Base-by-base conservation (phyloP, 306 rosid species). In the Cucumis melo region DNA sequence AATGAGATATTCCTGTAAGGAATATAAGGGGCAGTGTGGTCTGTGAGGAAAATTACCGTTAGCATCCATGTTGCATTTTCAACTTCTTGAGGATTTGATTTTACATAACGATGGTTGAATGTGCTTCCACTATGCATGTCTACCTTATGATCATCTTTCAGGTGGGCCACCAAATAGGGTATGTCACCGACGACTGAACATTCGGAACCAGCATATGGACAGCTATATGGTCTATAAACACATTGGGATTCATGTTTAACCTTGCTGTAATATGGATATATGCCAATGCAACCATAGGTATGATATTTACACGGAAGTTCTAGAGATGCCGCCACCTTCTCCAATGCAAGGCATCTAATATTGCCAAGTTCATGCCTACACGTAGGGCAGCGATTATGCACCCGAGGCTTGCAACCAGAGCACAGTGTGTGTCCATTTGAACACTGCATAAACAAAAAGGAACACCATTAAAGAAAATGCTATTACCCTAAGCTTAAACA, bases 51-150 rank as follows among this genome's bases (percentile, higher is more conserved):
- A 24, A 72, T 56, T 89, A 93, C 98, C 95, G 98, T 93, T 66
- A 93, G 85, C 97, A 93, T 93, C 97, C 98, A 93, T 0, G 98
- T 93, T 23, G 98, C 98, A 32, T 93, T 93, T 88, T 93, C 98
- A 65, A 93, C 97, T 83, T 93, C 97, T 82, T 93, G 97, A 16
- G 98, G 95, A 80, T 93, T 93, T 71, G 95, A 93, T 86, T 93
- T 93, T 78, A 93, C 98, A 27, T 93, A 91, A 17, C 98, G 97
- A 84, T 93, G 98, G 86, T 93, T 93, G 82, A 93, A 93, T 73
- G 97, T 91, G 85, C 95, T 89, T 62, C 98, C 98, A 83, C 62
- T 88, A 83, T 93, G 98, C 98, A 93, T 93, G 85, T 93, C 98
- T 78, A 93, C 98, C 82, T 93, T 93, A 87, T 93, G 97, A 78